Conservation (phyloP, 2,329 filamentous ascomycete species). For the Claviceps capensis region DNA sequence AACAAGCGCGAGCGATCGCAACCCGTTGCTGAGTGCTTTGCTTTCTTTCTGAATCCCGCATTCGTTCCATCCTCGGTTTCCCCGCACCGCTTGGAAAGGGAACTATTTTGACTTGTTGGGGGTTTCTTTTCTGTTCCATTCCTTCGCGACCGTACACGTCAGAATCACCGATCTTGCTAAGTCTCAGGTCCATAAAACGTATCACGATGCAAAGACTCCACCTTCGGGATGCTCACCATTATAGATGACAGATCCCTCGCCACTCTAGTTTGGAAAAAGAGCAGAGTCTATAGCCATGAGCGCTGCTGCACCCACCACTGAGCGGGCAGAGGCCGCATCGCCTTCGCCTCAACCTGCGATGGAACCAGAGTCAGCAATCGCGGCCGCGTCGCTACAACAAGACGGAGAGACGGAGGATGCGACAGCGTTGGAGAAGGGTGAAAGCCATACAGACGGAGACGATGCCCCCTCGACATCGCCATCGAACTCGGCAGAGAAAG, state of each 20-base stretch:
- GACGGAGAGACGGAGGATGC: slow-evolving; percentile 5
- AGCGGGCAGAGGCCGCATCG: background rate
- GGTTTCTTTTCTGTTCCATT: background rate
- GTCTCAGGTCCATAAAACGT: slow-evolving; percentile 24
- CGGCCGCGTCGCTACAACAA: slow-evolving; percentile 7
- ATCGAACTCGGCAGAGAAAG: background rate
- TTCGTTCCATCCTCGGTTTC: background rate
- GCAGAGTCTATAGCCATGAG: slow-evolving; percentile 4
- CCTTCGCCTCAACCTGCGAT: slow-evolving; percentile 6
- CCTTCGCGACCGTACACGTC: background rate
- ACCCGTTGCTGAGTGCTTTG: background rate
- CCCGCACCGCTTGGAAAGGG: background rate
- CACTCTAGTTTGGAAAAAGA: slow-evolving; percentile 4
- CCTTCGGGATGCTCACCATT: slow-evolving; percentile 24
- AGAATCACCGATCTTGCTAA: slow-evolving; percentile 13
- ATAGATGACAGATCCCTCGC: slow-evolving; percentile 17
- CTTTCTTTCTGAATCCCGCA: background rate
- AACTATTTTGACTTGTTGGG: background rate
- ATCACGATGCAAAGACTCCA: slow-evolving; percentile 18
- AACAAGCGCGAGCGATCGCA: background rate
- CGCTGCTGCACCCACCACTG: background rate
- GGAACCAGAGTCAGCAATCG: background rate
- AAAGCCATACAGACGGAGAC: background rate
- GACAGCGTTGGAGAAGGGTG: background rate
- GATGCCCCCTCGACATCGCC: background rate